A percentile compares a stretch with the other conserved stretches of the same genome.
phyloP scores from a whole-genome alignment of 2,329 filamentous ascomycete species.

The Colletotrichum sp. region DNA sequence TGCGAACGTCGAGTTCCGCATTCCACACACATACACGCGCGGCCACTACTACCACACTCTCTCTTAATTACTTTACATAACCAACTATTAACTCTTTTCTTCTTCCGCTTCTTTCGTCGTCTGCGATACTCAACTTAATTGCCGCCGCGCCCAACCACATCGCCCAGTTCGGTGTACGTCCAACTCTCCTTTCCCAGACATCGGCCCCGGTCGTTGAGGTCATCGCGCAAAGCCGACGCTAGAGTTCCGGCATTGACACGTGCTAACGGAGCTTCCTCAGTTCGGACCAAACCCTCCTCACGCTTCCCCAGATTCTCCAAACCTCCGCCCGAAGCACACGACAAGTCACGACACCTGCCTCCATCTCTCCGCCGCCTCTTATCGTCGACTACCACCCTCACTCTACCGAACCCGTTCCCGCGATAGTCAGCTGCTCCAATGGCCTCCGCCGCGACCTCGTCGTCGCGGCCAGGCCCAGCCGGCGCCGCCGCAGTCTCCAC shows the following conservation, averaged over 20 bases:
- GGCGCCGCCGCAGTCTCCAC: background rate
- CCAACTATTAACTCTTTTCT: background rate
- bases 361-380: background rate
- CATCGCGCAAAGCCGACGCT: background rate
- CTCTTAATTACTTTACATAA: background rate
- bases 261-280: conserved; percentile 12
- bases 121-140: background rate
- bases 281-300: background rate
- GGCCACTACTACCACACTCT: background rate
- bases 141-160: background rate
- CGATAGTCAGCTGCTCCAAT: background rate
- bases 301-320: background rate
- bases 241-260: conserved; percentile 1
- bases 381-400: background rate
- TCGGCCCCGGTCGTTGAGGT: background rate
- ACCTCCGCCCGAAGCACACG: background rate
- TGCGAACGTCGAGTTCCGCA: background rate
- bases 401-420: background rate
- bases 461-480: conserved; percentile 16
- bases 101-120: background rate
- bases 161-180: background rate
- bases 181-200: background rate
- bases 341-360: background rate
- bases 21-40: background rate
- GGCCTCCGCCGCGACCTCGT: conserved; percentile 18